phyloP scores from a whole-genome alignment of 176 grass and related monocot species.

The Chrysopogon serrulatus region DNA sequence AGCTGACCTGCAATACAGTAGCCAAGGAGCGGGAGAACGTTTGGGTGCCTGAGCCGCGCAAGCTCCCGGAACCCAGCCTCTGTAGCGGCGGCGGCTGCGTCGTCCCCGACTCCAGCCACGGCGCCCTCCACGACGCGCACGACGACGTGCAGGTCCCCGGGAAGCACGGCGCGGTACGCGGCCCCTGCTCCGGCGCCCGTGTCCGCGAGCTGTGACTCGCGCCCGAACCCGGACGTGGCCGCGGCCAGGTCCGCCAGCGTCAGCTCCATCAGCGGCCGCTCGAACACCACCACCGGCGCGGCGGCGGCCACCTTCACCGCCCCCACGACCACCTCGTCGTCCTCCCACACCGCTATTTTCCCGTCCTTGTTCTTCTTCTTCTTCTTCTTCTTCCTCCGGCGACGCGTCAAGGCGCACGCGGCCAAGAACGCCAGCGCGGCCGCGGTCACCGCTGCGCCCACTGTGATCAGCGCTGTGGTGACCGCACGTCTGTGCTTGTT shows the following conservation, averaged over 20 bases:
- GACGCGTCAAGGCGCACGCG: not conserved
- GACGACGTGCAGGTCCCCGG: constrained; percentile 63
- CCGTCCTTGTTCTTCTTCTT: constrained; percentile 25
- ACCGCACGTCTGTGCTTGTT: not conserved
- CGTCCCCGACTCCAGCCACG: not conserved
- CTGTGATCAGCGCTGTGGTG: not conserved
- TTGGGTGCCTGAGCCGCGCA: constrained; percentile 60
- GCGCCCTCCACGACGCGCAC: constrained; percentile 58
- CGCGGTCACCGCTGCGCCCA: not conserved
- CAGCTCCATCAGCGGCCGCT: constrained; percentile 73
- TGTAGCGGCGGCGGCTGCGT: not conserved
- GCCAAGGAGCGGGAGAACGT: constrained; percentile 81
- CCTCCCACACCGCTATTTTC: constrained; percentile 13
- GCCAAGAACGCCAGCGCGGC: not conserved
- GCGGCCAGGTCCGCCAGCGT: constrained; percentile 65
- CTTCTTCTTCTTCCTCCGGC: not conserved
- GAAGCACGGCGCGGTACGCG: constrained; percentile 74
- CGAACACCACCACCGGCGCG: constrained; percentile 66
- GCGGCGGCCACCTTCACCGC: constrained; percentile 33
- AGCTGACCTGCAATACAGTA: constrained; percentile 79
- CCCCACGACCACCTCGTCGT: constrained; percentile 54
- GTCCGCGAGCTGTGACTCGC: constrained; percentile 78
- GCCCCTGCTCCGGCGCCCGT: constrained; percentile 49
- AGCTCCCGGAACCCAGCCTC: constrained; percentile 47
- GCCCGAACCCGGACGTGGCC: constrained; percentile 78